phyloP scores from a whole-genome alignment of 2,329 filamentous ascomycete genomes.

The Ascochyta rabiei region DNA sequence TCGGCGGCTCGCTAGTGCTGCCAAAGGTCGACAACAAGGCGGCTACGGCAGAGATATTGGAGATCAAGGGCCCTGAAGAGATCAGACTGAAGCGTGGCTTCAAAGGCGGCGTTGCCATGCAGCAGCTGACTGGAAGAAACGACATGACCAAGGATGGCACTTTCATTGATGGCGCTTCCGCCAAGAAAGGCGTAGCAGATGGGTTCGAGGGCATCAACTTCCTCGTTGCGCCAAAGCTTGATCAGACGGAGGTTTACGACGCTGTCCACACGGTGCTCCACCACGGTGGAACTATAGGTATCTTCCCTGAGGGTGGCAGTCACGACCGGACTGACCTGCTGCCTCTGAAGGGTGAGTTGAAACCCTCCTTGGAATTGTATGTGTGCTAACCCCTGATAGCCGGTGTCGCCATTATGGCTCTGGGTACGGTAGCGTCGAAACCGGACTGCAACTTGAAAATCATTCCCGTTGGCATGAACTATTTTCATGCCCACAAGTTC shows the following conservation, averaged over 20 bases:
- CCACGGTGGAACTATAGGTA: slow-evolving; percentile 86
- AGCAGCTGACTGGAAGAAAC: slow-evolving; percentile 80
- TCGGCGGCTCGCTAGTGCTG: slow-evolving; percentile 82
- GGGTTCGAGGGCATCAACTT: slow-evolving; percentile 77
- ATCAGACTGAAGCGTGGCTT: slow-evolving; percentile 87
- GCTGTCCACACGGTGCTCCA: slow-evolving; percentile 86
- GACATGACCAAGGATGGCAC: slow-evolving; percentile 72
- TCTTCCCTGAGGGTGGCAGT: slow-evolving; percentile 96
- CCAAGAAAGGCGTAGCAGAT: slow-evolving; percentile 60
- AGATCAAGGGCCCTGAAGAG: slow-evolving; percentile 81
- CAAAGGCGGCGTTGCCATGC: slow-evolving; percentile 74
- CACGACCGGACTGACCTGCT: slow-evolving; percentile 92
- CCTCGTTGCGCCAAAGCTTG: slow-evolving; percentile 89
- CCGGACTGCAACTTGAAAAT: slow-evolving; percentile 91
- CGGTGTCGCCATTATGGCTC: slow-evolving; percentile 96
- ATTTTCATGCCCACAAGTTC: slow-evolving; percentile 99
- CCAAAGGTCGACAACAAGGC: slow-evolving; percentile 82
- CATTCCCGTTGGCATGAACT: slow-evolving; percentile 98
- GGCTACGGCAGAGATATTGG: slow-evolving; percentile 80
- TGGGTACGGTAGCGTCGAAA: slow-evolving; percentile 84
- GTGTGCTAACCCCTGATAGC: slow-evolving; percentile 56
- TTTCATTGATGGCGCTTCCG: slow-evolving; percentile 60
- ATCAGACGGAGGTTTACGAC: slow-evolving; percentile 92
- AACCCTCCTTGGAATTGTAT: not conserved
- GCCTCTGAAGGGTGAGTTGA: slow-evolving; percentile 69